Evolutionary conservation across 257 asterid genomes (phyloP), one percentile per base, ranked within the genome.

Genomic region (Salvia splendens): DNA sequence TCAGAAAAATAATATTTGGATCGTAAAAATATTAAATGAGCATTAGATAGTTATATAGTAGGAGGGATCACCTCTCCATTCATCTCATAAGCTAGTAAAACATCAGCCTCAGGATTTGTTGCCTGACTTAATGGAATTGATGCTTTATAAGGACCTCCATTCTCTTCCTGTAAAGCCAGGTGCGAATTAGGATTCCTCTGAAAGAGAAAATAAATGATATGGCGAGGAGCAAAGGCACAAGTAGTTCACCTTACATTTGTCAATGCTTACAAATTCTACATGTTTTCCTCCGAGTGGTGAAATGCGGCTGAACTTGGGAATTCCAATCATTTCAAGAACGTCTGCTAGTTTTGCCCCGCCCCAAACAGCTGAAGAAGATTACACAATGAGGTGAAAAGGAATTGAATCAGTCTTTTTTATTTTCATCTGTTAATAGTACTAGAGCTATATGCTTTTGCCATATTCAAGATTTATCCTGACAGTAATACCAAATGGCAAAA

Each of bases 101-200:
- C 96, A 80, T 94, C 97, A 81, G 95, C 90, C 75, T 78, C 95
- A 3, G 99, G 96, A 71, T 85, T 84, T 65, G 97, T 88, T 72
- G 99, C 97, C 65, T 91, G 97, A 78, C 73, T 79, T 69, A 94
- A 65, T 57, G 96, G 95, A 76, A 94, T 87, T 53, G 97, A 94
- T 58, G 96, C 97, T 81, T 85, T 94, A 72, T 94, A 94, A 42
- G 99, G 97, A 58, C 99, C 99, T 65, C 99, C 97, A 47, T 84
- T 87, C 77, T 94, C 99, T 85, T 94, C 99, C 97, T 94, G 77
- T 32, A 41, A 20, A 1, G 24, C 1, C 24, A 20, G 24, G 24
- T 20, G 24, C n/a, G n/a, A 1, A 20, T 20, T 20, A 20, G 24
- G 24, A 0, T 20, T 20, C 24, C 24, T 20, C 69, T 47, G 47